These are phyloP conservation scores for Trypanosomatidae sp. DNA, from an alignment of 208 protist species.

Conservation along the genomic window DNA sequence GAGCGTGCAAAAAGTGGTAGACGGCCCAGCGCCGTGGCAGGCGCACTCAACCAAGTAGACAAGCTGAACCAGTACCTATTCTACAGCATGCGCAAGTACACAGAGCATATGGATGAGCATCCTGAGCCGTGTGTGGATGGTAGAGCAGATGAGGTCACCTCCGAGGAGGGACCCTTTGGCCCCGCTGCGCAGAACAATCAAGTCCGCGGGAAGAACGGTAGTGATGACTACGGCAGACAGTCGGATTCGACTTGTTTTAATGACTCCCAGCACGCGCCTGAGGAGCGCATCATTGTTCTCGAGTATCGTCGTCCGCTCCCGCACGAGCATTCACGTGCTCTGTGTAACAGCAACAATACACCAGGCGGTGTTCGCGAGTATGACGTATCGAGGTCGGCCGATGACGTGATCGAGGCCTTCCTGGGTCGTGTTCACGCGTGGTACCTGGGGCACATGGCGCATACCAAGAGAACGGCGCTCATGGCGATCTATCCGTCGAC, in stretches of 20 bases:
- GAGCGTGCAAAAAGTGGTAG: neutral
- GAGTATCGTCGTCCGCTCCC: conserved; percentile 31
- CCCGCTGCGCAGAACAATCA: neutral
- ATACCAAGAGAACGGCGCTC: conserved; percentile 18
- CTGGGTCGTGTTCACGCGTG: conserved; percentile 48
- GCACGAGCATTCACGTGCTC: conserved; percentile 13
- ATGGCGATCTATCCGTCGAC: conserved; percentile 52
- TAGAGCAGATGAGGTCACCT: conserved; percentile 18
- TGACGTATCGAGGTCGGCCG: conserved; percentile 5
- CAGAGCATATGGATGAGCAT: conserved; percentile 23
- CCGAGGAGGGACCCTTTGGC: conserved; percentile 23
- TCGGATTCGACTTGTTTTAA: conserved; percentile 12
- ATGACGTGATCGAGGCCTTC: conserved; percentile 56
- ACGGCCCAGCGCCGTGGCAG: neutral
- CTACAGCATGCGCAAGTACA: conserved; percentile 29
- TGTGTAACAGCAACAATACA: conserved; percentile 9
- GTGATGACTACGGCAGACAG: conserved; percentile 1
- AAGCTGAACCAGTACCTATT: conserved; percentile 25
- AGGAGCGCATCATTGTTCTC: conserved; percentile 27
- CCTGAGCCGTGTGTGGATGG: conserved; percentile 4
- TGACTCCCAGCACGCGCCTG: conserved; percentile 6
- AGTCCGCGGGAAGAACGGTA: neutral
- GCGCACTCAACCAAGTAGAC: conserved; percentile 7
- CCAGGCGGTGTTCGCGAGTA: neutral
- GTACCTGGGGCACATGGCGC: conserved; percentile 32